Evolutionary conservation across 805 yeast species (phyloP).

Genomic region (Diddensiella santjacobensis): DNA sequence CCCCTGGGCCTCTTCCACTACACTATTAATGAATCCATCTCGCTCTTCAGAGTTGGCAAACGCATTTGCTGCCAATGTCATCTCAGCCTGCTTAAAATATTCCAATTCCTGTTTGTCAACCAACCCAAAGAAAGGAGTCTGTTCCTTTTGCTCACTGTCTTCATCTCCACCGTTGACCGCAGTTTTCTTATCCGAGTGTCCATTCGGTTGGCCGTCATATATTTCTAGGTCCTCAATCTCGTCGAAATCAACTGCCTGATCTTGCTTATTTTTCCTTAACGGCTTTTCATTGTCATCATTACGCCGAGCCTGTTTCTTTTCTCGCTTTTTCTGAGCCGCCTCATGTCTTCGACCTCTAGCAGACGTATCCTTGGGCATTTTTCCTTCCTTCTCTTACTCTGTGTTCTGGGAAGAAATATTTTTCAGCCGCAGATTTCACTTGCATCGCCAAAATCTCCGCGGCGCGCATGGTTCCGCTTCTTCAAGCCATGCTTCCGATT

Average conservation of each 20-base stretch:
- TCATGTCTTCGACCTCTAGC: not conserved
- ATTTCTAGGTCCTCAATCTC: constrained; percentile 22
- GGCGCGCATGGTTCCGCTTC: no score
- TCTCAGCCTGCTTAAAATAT: constrained; percentile 90
- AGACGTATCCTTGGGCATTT: not conserved
- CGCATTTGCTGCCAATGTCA: constrained; percentile 74
- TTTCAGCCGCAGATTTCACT: not conserved
- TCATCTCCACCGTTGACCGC: constrained; percentile 29
- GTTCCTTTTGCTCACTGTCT: constrained; percentile 15
- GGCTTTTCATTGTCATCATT: not conserved
- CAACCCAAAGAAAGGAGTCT: constrained; percentile 71
- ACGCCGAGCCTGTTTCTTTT: not conserved
- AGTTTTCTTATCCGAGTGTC: constrained; percentile 32
- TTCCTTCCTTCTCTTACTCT: not conserved
- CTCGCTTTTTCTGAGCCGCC: not conserved
- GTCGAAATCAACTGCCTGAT: constrained; percentile 15
- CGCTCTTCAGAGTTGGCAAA: constrained; percentile 73
- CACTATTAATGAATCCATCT: constrained; percentile 65
- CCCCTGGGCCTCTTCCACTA: constrained; percentile 80
- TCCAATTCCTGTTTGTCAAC: constrained; percentile 81
- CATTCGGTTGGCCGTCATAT: constrained; percentile 7
- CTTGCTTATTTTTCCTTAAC: constrained; percentile 5
- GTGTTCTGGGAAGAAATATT: not conserved
- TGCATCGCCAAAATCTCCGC: no score
- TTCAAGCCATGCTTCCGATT: no score